These are phyloP conservation scores for Fonsecaea pugnacius DNA, from an alignment of 2,329 filamentous ascomycete species.

Conservation along the genomic window DNA sequence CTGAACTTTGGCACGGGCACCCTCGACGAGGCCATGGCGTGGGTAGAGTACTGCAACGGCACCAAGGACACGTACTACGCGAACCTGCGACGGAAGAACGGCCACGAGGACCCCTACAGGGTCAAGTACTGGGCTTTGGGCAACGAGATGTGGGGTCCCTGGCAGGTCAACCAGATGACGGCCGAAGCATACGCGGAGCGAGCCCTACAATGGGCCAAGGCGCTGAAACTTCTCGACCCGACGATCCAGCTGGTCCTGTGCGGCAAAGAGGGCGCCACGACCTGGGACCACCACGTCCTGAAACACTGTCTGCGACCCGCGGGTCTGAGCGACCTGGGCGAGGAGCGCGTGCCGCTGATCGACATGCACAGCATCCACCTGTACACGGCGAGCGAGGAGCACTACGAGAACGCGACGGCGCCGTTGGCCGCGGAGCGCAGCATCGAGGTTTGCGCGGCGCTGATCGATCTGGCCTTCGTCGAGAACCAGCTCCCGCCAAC, in stretches of 20 bases:
- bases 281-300: conserved; percentile 75
- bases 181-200: conserved; percentile 64
- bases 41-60: conserved; percentile 87
- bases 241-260: conserved; percentile 72
- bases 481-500: conserved; percentile 59
- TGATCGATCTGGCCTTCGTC: conserved; percentile 77
- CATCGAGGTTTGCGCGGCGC: conserved; percentile 68
- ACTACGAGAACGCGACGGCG: conserved; percentile 63
- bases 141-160: conserved; percentile 69
- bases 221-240: conserved; percentile 61
- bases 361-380: conserved; percentile 83
- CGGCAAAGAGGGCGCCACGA: conserved; percentile 69
- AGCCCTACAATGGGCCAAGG: conserved; percentile 45
- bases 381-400: conserved; percentile 66
- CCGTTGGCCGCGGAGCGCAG: conserved; percentile 73
- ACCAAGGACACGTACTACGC: conserved; percentile 78
- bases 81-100: conserved; percentile 76
- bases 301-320: conserved; percentile 66
- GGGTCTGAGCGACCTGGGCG: conserved; percentile 49
- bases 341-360: conserved; percentile 54
- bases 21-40: conserved; percentile 53
- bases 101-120: conserved; percentile 75
- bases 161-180: conserved; percentile 63
- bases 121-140: conserved; percentile 86
- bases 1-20: conserved; percentile 80